Evolutionary conservation across 345 rosid genomes (phyloP), one percentile per base, ranked within the genome.

Genomic region (Stellera chamaejasme): DNA sequence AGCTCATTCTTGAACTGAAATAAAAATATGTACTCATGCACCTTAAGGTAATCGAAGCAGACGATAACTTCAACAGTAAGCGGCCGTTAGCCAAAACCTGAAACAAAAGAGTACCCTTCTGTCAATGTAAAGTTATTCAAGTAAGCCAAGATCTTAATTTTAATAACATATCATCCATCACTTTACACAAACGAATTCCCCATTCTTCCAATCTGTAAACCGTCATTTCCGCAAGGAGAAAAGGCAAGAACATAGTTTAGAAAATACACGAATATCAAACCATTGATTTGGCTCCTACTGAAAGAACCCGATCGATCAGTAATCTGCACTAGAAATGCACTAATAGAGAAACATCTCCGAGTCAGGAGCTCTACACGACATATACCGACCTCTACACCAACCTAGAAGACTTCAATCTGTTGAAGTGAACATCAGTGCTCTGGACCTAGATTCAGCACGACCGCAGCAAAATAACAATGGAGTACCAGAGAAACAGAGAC

Each of bases 1-100:
- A 65, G 90, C 82, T 93, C 99, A 89, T 89, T 71, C 79, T 88
- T 79, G 7, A 60, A 65, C 64, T 62, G 54, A 66, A 69, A 69
- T 61, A 43, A 45, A 58, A 74, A 53, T 47, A 54, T 6, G 62
- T 32, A 70, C 70, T 51, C 39, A 77, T 70, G 70, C 63, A 49
- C 54, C 66, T 39, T 60, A 62, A 61, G 59, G 51, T 41, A 50
- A 56, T 45, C 46, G 52, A 27, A 13, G 25, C 28, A 41, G 36
- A 26, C 25, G 43, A 44, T 49, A 59, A 27, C 32, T 52, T 60
- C 13, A 57, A 72, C 9, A 50, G 50, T 45, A 58, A 11, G 47
- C 11, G 45, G 15, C 43, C 68, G 52, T 79, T 71, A 84, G 48
- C 91, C 83, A 66, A 82, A 84, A 63, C 92, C 91, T 87, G 82